Evolutionary conservation across 768 basidiomycete genomes (phyloP).

Genomic region (Podaxis rugospora): DNA sequence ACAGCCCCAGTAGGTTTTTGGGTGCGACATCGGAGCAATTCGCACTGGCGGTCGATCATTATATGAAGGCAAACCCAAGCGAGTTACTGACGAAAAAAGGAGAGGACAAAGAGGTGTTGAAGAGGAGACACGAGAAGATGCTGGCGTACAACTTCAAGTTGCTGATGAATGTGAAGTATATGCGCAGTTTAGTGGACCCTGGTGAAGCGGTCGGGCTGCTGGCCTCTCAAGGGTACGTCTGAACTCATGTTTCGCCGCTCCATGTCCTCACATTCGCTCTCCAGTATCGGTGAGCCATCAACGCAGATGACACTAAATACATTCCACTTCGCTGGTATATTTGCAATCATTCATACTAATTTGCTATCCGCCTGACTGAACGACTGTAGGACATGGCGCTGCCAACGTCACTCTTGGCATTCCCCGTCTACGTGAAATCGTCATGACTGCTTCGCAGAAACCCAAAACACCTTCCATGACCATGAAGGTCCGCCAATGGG

Average conservation of each 20-base stretch:
- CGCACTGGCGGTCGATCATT: slow-evolving; percentile 73
- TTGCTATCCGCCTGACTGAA: not conserved
- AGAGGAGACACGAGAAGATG: slow-evolving; percentile 43
- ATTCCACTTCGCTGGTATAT: slow-evolving; percentile 93
- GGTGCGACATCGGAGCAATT: slow-evolving; percentile 94
- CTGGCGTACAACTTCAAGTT: slow-evolving; percentile 61
- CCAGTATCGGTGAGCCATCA: slow-evolving; percentile 94
- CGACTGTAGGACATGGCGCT: slow-evolving; percentile 83
- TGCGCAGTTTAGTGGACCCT: slow-evolving; percentile 91
- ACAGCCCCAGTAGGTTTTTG: slow-evolving; percentile 73
- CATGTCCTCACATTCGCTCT: not conserved
- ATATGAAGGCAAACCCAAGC: slow-evolving; percentile 71
- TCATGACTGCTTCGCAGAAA: slow-evolving; percentile 96
- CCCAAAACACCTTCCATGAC: slow-evolving; percentile 98
- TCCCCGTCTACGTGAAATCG: slow-evolving; percentile 95
- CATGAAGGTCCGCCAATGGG: slow-evolving; percentile 60
- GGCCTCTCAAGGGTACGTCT: slow-evolving; percentile 89
- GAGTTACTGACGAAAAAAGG: slow-evolving; percentile 36
- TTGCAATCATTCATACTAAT: not conserved
- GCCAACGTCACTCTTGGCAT: slow-evolving; percentile 99
- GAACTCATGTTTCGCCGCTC: not conserved
- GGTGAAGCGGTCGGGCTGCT: slow-evolving; percentile 98
- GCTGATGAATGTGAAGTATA: slow-evolving; percentile 89
- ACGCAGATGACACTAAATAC: slow-evolving; percentile 99
- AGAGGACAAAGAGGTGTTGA: slow-evolving; percentile 26